Conservation (phyloP, 306 rosid species). For the Trifolium fragiferum region DNA sequence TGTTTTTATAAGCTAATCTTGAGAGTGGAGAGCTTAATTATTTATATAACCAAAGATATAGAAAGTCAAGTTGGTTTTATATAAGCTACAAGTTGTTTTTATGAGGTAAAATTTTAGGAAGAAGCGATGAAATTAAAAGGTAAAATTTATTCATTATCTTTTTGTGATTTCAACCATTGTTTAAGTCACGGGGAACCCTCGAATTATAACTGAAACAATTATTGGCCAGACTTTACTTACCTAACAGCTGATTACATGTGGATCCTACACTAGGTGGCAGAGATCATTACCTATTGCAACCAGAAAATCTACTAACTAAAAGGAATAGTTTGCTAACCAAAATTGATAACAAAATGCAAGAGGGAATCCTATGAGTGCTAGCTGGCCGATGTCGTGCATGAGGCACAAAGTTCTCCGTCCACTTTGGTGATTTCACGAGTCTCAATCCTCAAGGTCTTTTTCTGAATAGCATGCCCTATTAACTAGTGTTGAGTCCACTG, state of each 20-base stretch:
- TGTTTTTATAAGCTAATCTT: too few relatives aligned
- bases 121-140: neutral
- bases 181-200: neutral
- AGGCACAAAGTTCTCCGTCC: too few relatives aligned
- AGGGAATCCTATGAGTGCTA: too few relatives aligned
- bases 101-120: neutral
- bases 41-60: too few relatives aligned
- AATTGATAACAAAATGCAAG: too few relatives aligned
- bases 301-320: too few relatives aligned
- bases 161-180: neutral
- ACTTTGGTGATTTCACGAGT: neutral
- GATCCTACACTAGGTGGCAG: neutral
- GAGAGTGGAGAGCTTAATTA: neutral
- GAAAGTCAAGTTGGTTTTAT: too few relatives aligned
- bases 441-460: neutral
- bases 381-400: too few relatives aligned
- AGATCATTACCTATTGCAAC: neutral
- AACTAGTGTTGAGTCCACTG: neutral
- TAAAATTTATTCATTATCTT: neutral
- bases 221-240: neutral
- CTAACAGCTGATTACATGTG: neutral
- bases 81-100: too few relatives aligned
- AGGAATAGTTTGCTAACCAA: too few relatives aligned
- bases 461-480: neutral
- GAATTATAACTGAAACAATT: too few relatives aligned